Conservation (phyloP, 2,329 filamentous ascomycete species). For the Seiridium cupressi region DNA sequence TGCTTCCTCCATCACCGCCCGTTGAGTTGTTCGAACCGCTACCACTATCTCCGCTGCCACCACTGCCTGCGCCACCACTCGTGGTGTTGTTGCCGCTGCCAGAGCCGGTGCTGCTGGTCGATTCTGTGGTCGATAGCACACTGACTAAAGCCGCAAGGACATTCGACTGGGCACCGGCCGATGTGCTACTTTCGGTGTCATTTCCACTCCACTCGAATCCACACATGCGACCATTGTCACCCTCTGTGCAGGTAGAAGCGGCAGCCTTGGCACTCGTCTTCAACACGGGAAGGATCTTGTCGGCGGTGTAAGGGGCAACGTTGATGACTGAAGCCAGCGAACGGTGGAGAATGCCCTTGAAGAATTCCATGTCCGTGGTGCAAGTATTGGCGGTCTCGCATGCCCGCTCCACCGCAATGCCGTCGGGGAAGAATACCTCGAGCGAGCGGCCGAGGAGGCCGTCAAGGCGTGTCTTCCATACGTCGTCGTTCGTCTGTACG, state of each 20-base stretch:
- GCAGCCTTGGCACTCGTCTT: slow-evolving; percentile 36
- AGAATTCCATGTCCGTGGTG: slow-evolving; percentile 53
- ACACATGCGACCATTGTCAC: slow-evolving; percentile 39
- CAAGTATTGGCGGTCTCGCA: slow-evolving; percentile 49
- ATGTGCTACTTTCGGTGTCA: slow-evolving; percentile 10
- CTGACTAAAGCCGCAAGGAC: slow-evolving; percentile 40
- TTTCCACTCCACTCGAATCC: slow-evolving; percentile 44
- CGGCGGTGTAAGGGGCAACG: slow-evolving; percentile 32
- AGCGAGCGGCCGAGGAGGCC: slow-evolving; percentile 44
- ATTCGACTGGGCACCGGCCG: slow-evolving; percentile 46
- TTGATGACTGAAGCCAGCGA: slow-evolving; percentile 41
- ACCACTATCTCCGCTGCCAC: background rate
- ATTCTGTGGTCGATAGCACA: slow-evolving; percentile 30
- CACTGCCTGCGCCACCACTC: background rate
- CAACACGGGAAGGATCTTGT: slow-evolving; percentile 34
- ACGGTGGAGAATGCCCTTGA: slow-evolving; percentile 51
- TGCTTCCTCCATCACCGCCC: background rate
- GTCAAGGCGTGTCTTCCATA: slow-evolving; percentile 45
- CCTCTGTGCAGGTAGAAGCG: slow-evolving; percentile 31
- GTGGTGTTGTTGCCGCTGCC: background rate
- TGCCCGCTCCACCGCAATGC: slow-evolving; percentile 50
- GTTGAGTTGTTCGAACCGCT: background rate
- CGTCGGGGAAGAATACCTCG: slow-evolving; percentile 41
- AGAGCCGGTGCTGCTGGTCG: background rate
- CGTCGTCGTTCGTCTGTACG: slow-evolving; percentile 20